Base-by-base conservation (phyloP, 192 early-diverging fungal genomes). In the Coemansia furcata region DNA sequence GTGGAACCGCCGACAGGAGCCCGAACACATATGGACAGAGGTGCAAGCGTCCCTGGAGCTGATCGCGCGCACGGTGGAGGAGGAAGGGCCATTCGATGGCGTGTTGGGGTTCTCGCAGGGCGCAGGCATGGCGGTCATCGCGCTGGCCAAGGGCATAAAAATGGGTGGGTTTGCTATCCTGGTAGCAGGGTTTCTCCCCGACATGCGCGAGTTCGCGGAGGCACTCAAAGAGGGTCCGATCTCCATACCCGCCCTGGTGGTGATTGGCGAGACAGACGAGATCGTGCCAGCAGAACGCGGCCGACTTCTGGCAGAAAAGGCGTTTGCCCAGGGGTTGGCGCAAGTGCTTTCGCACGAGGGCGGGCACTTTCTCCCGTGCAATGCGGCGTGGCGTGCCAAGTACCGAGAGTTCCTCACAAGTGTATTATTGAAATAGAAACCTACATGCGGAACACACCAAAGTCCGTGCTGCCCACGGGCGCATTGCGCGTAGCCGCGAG, bases 361-460 rank as follows among this genome's bases (percentile, higher is more conserved):
- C 60, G 78, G 78, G 0, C 78, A 80, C 60, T 68, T 68, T 54
- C 50, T 80, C 50, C 77, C 77, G 17, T 40, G 69, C 50, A 72
- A 74, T 35, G 78, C 78, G 1, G 69, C 50, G 15, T 72, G 68
- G 69, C 66, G 73, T 21, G 60, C 15, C 15, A 23, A 23, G 37
- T 78, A 78, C 57, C 63, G 69, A 39, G 64, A 52, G 42, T 78
- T 78, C 43, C 43, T 78, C 8, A 49, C 5, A 2, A 44, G 46
- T n/a, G 21, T 46, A 3, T 39, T 37, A 38, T 15, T 23, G 29
- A 14, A 55, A 66, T 7, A 33, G 17, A 49, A 6, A 0, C 15
- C 76, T 93, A 98, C 97, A 98, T 98, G 65, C 97, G 87, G 87
- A 98, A 98, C 7, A 98, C 91, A 60, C 97, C 97, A 87, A 93